Percentiles rank a stretch among this genome's conserved stretches.
phyloP scores from a whole-genome alignment of 371 early-diverging fungal species.

The Actinomucor elegans region DNA sequence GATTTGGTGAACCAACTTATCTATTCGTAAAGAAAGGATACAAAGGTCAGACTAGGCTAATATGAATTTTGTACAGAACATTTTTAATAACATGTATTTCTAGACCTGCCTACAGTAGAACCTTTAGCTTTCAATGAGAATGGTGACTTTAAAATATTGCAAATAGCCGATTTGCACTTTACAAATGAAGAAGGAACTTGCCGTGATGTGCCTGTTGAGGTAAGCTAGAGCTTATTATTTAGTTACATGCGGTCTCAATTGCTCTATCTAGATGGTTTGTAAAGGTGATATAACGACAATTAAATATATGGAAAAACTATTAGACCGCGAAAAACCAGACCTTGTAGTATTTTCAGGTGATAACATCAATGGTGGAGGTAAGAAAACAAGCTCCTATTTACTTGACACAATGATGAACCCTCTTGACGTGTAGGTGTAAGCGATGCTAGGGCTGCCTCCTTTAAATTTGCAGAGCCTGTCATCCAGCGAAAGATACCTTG shows the following conservation, averaged over 20 bases:
- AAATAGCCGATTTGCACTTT: slow-evolving; percentile 57
- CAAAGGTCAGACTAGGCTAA: slow-evolving; percentile 30
- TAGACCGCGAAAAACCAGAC: slow-evolving; percentile 52
- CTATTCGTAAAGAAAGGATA: slow-evolving; percentile 28
- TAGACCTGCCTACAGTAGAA: slow-evolving; percentile 19
- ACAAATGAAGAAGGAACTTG: slow-evolving; percentile 52
- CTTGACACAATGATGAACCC: no score
- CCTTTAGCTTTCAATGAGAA: slow-evolving; percentile 39
- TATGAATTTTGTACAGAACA: no score
- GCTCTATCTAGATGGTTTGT: slow-evolving; percentile 35
- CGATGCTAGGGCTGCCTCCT: slow-evolving; percentile 44
- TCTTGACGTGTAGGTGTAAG: slow-evolving; percentile 28
- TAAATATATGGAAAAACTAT: slow-evolving; percentile 38
- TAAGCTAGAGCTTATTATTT: no score
- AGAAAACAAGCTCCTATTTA: neutral
- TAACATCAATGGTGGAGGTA: slow-evolving; percentile 47
- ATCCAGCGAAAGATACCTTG: slow-evolving; percentile 51
- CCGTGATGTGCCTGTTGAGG: slow-evolving; percentile 35
- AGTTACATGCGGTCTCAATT: no score
- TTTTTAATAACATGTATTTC: slow-evolving; percentile 7
- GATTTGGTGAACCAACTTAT: slow-evolving; percentile 40
- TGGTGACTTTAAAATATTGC: slow-evolving; percentile 55
- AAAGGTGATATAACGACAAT: slow-evolving; percentile 48
- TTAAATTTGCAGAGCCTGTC: slow-evolving; percentile 50
- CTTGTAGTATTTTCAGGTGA: slow-evolving; percentile 61